These are phyloP conservation scores for Cruciata laevipes DNA, from an alignment of 257 asterid species.

Conservation along the genomic window DNA sequence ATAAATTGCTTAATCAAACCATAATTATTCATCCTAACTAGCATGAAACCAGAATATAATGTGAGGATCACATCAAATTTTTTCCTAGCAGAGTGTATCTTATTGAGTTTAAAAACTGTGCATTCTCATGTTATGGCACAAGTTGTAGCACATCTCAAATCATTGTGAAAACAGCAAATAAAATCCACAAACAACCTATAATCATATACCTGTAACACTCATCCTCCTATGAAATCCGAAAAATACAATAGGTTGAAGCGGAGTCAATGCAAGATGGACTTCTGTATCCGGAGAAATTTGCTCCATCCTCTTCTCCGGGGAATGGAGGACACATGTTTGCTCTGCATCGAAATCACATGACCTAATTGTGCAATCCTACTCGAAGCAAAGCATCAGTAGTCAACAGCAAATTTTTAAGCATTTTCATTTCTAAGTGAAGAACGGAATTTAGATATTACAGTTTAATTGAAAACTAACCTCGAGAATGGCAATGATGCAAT, in stretches of 20 bases:
- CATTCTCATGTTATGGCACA: neutral
- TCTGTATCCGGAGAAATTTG: constrained; percentile 84
- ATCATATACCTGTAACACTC: constrained; percentile 83
- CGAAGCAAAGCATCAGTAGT: constrained; percentile 13
- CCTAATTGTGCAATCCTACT: constrained; percentile 88
- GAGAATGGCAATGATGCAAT: constrained; percentile 77
- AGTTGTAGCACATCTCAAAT: neutral
- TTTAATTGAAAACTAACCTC: constrained; percentile 48
- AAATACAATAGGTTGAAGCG: constrained; percentile 94
- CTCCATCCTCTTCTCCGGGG: constrained; percentile 96
- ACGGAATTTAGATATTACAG: neutral
- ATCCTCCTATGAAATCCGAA: constrained; percentile 95
- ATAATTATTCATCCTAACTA: neutral
- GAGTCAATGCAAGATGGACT: constrained; percentile 99
- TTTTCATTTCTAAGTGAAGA: neutral
- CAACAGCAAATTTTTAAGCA: neutral
- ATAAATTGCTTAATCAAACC: neutral
- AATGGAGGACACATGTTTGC: constrained; percentile 94
- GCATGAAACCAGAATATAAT: neutral
- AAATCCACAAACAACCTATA: neutral
- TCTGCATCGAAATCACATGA: constrained; percentile 96
- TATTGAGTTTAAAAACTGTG: neutral
- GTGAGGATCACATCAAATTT: neutral
- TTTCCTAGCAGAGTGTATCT: no score
- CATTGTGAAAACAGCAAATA: neutral